Percentiles rank a stretch among this genome's conserved stretches.
Conservation (phyloP, 2,329 filamentous ascomycete species). For the Colletotrichum euphorbiae region DNA sequence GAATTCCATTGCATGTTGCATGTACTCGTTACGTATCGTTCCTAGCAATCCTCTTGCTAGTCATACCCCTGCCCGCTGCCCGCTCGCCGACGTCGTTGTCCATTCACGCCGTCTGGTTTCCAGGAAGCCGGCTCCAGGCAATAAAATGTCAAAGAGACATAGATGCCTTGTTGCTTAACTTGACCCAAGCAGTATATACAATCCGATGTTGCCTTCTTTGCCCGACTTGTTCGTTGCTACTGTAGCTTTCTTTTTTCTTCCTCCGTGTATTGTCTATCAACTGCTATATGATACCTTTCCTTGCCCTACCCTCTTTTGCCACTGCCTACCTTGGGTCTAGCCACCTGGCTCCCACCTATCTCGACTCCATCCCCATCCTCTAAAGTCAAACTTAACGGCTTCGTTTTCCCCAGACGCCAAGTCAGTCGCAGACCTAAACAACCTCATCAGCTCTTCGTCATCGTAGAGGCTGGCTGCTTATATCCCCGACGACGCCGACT, state of each 20-base stretch:
- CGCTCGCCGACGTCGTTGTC: constrained; percentile 42
- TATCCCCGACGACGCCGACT: constrained; percentile 22
- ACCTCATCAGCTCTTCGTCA: constrained; percentile 7
- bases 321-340: constrained; percentile 19
- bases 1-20: constrained; percentile 7
- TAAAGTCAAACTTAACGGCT: constrained; percentile 7
- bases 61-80: constrained; percentile 45
- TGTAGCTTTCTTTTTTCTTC: constrained; percentile 22
- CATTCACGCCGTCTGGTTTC: constrained; percentile 46
- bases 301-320: constrained; percentile 34
- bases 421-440: background rate
- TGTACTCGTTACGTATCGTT: constrained; percentile 13
- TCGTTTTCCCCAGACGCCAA: constrained; percentile 11
- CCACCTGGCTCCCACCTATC: constrained; percentile 25
- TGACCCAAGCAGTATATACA: constrained; percentile 43
- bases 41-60: constrained; percentile 17
- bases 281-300: constrained; percentile 2
- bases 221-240: constrained; percentile 21
- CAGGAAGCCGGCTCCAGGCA: constrained; percentile 26
- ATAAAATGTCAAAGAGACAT: background rate
- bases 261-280: background rate
- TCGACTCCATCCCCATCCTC: constrained; percentile 4
- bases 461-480: constrained; percentile 18
- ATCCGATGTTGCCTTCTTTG: constrained; percentile 43
- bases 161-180: constrained; percentile 9